phyloP scores from a whole-genome alignment of 345 rosid species.

The Moricandia arvensis region DNA sequence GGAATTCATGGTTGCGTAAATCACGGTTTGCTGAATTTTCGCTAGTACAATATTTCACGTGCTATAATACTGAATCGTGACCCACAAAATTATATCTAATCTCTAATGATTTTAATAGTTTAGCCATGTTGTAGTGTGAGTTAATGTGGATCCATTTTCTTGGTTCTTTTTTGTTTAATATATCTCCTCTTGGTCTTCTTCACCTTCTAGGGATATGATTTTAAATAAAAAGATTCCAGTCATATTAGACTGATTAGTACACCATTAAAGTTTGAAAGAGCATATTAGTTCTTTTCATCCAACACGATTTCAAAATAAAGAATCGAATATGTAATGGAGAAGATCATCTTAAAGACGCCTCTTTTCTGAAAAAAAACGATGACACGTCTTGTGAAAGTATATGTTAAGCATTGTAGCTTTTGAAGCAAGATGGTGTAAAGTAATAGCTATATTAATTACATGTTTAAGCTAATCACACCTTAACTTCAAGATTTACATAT shows the following conservation, averaged over 20 bases:
- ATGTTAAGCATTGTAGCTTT: background rate
- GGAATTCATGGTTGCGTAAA: constrained; percentile 26
- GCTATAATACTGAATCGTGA: constrained; percentile 29
- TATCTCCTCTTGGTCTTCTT: constrained; percentile 21
- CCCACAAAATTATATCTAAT: constrained; percentile 20
- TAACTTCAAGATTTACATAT: background rate
- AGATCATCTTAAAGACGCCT: constrained; percentile 7
- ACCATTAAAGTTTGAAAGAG: constrained; percentile 13
- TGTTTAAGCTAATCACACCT: background rate
- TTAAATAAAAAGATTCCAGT: constrained; percentile 30
- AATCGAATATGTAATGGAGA: constrained; percentile 11
- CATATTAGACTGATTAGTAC: constrained; percentile 9
- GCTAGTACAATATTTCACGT: constrained; percentile 28
- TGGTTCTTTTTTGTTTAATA: background rate
- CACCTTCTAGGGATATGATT: constrained; percentile 24
- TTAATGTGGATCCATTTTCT: constrained; percentile 18
- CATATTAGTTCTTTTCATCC: background rate
- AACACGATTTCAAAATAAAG: constrained; percentile 30
- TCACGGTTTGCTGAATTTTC: constrained; percentile 35
- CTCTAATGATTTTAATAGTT: background rate
- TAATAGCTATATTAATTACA: background rate
- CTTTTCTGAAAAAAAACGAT: background rate
- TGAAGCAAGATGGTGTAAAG: background rate
- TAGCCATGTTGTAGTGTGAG: constrained; percentile 5
- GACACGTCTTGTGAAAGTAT: background rate